phyloP scores from a whole-genome alignment of 345 rosid species.

The Hibiscus tridactylites region DNA sequence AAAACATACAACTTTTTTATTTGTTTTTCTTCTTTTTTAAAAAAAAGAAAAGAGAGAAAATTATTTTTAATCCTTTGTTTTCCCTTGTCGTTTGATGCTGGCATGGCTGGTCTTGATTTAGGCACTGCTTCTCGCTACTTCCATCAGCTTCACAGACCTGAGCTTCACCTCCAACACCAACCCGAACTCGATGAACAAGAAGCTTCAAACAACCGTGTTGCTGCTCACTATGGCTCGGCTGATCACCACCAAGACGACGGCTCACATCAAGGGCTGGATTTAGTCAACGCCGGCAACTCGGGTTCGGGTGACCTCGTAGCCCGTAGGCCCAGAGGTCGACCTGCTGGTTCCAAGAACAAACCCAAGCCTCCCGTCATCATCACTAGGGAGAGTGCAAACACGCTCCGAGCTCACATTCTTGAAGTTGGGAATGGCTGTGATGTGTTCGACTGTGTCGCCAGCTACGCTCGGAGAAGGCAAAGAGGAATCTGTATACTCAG shows the following conservation, averaged over 20 bases:
- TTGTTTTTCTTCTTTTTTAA: not conserved
- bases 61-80: constrained; percentile 15
- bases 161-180: constrained; percentile 58
- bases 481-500: constrained; percentile 84
- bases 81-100: constrained; percentile 23
- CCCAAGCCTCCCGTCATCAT: constrained; percentile 86
- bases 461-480: constrained; percentile 83
- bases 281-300: constrained; percentile 29
- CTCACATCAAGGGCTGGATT: constrained; percentile 45
- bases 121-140: constrained; percentile 37
- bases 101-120: constrained; percentile 42
- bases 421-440: constrained; percentile 91
- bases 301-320: constrained; percentile 36
- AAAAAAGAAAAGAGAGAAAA: not conserved
- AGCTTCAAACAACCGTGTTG: constrained; percentile 22
- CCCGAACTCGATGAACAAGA: constrained; percentile 41
- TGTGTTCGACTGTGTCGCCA: constrained; percentile 80
- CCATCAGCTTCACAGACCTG: constrained; percentile 34
- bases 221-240: constrained; percentile 22
- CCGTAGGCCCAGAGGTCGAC: constrained; percentile 85
- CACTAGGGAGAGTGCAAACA: constrained; percentile 92
- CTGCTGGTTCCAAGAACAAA: constrained; percentile 90
- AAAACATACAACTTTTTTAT: constrained; percentile 1
- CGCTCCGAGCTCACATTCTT: constrained; percentile 92
- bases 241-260: constrained; percentile 23